phyloP scores from a whole-genome alignment of 139 green algal genomes.

The Chlamydomonas sp. region DNA sequence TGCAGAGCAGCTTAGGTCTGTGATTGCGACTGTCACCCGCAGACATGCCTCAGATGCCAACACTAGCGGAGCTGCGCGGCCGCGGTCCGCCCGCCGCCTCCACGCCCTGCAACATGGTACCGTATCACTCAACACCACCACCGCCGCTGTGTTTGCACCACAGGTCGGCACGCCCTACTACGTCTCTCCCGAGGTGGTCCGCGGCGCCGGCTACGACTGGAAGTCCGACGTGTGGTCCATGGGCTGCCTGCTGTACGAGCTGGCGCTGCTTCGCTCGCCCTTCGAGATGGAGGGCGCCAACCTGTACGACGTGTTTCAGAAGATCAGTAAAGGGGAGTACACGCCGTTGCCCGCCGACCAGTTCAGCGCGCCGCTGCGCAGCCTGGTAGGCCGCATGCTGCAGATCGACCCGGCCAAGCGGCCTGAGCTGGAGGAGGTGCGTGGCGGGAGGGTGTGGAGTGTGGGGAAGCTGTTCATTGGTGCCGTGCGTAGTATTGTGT shows the following conservation, averaged over 20 bases:
- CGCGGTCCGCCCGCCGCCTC: not conserved
- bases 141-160: not conserved
- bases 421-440: constrained; percentile 58
- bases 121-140: no score
- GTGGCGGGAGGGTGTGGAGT: not conserved
- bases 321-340: constrained; percentile 65
- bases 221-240: constrained; percentile 71
- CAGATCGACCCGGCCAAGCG: constrained; percentile 51
- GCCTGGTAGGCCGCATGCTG: constrained; percentile 56
- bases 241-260: constrained; percentile 72
- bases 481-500: no score
- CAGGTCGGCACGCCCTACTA: constrained; percentile 75
- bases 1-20: no score
- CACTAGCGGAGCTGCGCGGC: not conserved
- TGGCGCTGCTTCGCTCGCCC: constrained; percentile 58
- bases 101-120: not conserved
- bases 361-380: constrained; percentile 55
- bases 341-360: constrained; percentile 53
- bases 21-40: no score
- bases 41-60: not conserved
- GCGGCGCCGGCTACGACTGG: constrained; percentile 68
- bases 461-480: no score
- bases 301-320: constrained; percentile 68
- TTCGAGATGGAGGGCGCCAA: constrained; percentile 73
- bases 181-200: constrained; percentile 67